Base-by-base conservation (phyloP, 2,329 filamentous ascomycete genomes). In the Ascochyta rabiei region DNA sequence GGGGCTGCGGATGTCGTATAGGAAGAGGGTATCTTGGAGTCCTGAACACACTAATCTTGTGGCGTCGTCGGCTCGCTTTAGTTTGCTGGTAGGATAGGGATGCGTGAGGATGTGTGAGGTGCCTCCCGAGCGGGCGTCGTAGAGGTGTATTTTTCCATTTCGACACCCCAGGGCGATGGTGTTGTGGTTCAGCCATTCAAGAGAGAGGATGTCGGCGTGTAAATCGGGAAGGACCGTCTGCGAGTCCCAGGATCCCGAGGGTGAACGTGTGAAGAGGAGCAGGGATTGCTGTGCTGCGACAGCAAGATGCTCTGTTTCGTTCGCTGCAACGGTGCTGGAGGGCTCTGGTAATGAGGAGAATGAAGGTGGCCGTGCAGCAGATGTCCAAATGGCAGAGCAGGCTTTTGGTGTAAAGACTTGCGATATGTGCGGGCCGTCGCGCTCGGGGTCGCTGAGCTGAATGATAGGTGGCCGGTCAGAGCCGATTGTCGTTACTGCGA, bases 131-230 rank as follows among this genome's bases (percentile, higher is more conserved):
- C 74, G 68, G 0, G 58, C 58, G 50, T 76, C 73, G 52, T 73
- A 69, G 30, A 75, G 59, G 16, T 61, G 57, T 4, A 79, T 69
- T 3, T 56, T 66, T 9, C 69, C 70, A 28, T 74, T 62, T 4
- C 75, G 67, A 15, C 64, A 62, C 7, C 75, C 75, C 2, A 70
- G 50, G 2, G 66, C 66, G 18, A 77, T 34, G 6, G 66, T 67
- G 7, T 58, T 71, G 10, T 62, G 57, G 1, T 61, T 66, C 2
- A 75, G 58, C 75, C 74, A 77, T 18, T 69, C 61, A 4, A 76
- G 35, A 0, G 73, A 60, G 8, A 75, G 60, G 12, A 75, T 59
- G 34, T 76, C 73, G 5, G 66, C 59, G 0, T 55, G n/a, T 1
- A 64, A 42, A 6, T 53, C 35, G n/a, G 61, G 33, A 1, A 62